Conservation (phyloP, 257 asterid genomes). For the Solanum pimpinellifolium region DNA sequence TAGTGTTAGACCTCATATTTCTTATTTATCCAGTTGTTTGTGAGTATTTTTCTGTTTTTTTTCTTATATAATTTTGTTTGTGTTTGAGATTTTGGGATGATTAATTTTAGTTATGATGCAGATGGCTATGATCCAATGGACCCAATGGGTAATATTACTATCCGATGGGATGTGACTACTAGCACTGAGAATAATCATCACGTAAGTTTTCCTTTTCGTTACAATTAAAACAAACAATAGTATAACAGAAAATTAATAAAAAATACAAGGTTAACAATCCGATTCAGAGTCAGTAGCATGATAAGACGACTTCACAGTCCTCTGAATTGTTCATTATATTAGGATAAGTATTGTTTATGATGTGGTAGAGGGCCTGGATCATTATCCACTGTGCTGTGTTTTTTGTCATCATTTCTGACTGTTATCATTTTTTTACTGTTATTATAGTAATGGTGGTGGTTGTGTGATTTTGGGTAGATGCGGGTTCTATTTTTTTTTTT, state of each 20-base stretch:
- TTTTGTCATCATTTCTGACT: background rate
- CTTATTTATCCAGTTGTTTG: slow-evolving; percentile 23
- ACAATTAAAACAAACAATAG: background rate
- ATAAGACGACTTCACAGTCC: background rate
- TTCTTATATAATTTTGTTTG: too few species aligned
- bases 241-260: background rate
- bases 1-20: slow-evolving; percentile 6
- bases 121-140: slow-evolving; percentile 79
- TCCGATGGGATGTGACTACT: slow-evolving; percentile 61
- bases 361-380: background rate
- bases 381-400: background rate
- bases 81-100: slow-evolving; percentile 14
- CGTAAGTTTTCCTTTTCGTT: slow-evolving; percentile 20
- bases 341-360: background rate
- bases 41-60: slow-evolving; percentile 19
- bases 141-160: slow-evolving; percentile 65
- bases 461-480: background rate
- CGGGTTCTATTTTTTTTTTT: background rate
- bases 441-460: background rate
- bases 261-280: background rate
- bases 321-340: background rate
- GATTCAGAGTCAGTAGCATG: background rate
- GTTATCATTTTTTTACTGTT: background rate
- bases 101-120: slow-evolving; percentile 53
- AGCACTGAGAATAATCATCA: slow-evolving; percentile 21